Percentiles rank a stretch among this genome's conserved stretches.
These are phyloP conservation scores for Logfia minima DNA, from an alignment of 129 eudicot species.

Conservation along the genomic window DNA sequence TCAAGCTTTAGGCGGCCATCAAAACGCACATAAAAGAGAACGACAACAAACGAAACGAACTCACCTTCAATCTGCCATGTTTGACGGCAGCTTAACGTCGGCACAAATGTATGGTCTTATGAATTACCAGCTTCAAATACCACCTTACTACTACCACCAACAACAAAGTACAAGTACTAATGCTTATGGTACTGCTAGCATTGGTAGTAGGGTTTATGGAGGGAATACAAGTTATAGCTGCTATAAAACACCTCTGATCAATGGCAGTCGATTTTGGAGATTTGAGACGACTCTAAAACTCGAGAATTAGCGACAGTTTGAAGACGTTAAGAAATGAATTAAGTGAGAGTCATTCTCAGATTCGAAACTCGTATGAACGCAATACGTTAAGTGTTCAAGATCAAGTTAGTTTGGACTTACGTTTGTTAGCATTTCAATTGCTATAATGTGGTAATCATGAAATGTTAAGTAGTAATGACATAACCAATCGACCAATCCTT, in stretches of 20 bases:
- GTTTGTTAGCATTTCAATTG: conserved; percentile 32
- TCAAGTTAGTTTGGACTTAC: conserved; percentile 92
- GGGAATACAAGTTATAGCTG: conserved; percentile 6
- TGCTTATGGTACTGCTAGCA: neutral
- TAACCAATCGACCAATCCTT: too few relatives aligned
- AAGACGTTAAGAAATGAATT: conserved; percentile 9
- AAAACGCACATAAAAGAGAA: conserved; percentile 92
- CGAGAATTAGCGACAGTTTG: conserved; percentile 13
- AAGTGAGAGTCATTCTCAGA: conserved; percentile 36
- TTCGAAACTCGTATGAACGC: conserved; percentile 41
- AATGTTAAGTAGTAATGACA: too few relatives aligned
- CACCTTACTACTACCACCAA: conserved; percentile 31
- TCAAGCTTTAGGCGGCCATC: conserved; percentile 95
- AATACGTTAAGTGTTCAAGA: conserved; percentile 47
- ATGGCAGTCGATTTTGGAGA: conserved; percentile 68
- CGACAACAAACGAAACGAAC: conserved; percentile 85
- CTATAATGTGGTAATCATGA: conserved; percentile 9
- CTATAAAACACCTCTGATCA: conserved; percentile 42
- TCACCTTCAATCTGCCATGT: conserved; percentile 59
- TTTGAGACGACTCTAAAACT: conserved; percentile 33
- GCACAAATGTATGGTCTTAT: conserved; percentile 46
- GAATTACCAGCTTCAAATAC: conserved; percentile 37
- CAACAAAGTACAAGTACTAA: conserved; percentile 10
- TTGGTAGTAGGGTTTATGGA: conserved; percentile 32
- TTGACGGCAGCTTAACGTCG: conserved; percentile 32